A percentile compares a stretch with the other conserved stretches of the same genome.
Conservation (phyloP, 768 basidiomycete species). For the Russula sp. region DNA sequence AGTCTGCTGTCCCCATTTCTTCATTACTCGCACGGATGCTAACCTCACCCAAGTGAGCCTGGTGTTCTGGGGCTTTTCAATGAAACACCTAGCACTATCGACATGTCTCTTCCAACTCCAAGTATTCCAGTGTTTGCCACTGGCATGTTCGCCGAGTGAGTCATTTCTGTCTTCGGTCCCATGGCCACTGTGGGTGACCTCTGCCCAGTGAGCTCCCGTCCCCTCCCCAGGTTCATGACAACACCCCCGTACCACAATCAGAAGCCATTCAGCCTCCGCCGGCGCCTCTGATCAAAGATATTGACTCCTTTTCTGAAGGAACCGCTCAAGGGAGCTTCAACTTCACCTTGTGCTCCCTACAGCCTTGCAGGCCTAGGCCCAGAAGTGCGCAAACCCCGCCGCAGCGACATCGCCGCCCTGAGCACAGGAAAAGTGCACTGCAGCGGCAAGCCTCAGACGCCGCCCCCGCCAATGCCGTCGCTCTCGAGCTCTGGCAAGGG, state of each 20-base stretch:
- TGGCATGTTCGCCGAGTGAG: slow-evolving; percentile 12
- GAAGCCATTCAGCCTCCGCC: slow-evolving; percentile 27
- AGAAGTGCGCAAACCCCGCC: too few species aligned
- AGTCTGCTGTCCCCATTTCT: background rate
- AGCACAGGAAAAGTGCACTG: too few species aligned
- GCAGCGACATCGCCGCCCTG: too few species aligned
- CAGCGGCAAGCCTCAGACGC: too few species aligned
- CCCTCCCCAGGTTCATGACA: slow-evolving; percentile 5
- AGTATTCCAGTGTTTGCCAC: background rate
- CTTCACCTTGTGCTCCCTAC: slow-evolving; percentile 31
- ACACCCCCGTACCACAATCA: slow-evolving; percentile 14
- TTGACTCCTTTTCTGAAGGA: slow-evolving; percentile 55
- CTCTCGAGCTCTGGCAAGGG: too few species aligned
- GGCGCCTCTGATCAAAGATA: slow-evolving; percentile 47
- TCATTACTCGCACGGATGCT: background rate
- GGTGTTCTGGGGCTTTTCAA: slow-evolving; percentile 20
- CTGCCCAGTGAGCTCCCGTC: slow-evolving; percentile 9
- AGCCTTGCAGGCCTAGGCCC: too few species aligned
- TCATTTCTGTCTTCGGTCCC: slow-evolving; percentile 4
- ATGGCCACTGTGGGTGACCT: background rate
- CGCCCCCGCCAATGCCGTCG: too few species aligned
- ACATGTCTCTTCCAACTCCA: slow-evolving; percentile 17
- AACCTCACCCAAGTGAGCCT: slow-evolving; percentile 12
- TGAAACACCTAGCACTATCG: slow-evolving; percentile 21
- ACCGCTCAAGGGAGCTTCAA: slow-evolving; percentile 47